Evolutionary conservation across 257 asterid genomes (phyloP).

Genomic region (Solanum etuberosum): DNA sequence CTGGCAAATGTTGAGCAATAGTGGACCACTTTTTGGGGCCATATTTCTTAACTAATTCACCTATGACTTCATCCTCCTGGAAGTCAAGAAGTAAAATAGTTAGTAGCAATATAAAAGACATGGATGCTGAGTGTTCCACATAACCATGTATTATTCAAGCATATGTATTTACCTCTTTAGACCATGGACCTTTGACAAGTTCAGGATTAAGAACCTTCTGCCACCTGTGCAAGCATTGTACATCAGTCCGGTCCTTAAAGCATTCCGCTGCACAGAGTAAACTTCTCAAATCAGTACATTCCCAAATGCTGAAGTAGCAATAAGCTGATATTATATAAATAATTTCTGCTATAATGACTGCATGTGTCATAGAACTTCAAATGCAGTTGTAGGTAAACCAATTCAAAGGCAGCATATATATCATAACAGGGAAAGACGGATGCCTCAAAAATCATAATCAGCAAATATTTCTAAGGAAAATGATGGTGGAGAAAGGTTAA

Average conservation of each 20-base stretch:
- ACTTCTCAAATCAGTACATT: not conserved
- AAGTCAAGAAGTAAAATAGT: not conserved
- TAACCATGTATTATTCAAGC: not conserved
- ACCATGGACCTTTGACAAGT: conserved; percentile 97
- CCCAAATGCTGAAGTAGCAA: not conserved
- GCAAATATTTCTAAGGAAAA: not conserved
- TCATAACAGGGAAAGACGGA: not conserved
- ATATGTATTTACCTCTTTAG: conserved; percentile 52
- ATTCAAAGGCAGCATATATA: not conserved
- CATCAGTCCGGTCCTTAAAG: conserved; percentile 86
- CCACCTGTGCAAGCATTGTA: conserved; percentile 95
- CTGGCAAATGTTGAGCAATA: conserved; percentile 88
- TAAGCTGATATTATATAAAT: not conserved
- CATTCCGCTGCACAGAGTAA: conserved; percentile 54
- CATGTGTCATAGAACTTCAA: not conserved
- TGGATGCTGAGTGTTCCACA: not conserved
- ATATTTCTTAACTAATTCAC: conserved; percentile 57
- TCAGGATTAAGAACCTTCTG: conserved; percentile 94
- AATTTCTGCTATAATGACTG: not conserved
- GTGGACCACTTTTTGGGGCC: conserved; percentile 98
- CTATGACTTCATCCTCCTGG: conserved; percentile 83
- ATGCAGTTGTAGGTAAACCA: not conserved
- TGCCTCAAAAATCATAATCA: not conserved
- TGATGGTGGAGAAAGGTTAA: not conserved
- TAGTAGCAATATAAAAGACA: not conserved